A percentile compares a stretch with the other conserved stretches of the same genome.
Conservation (phyloP, 108 stramenopile species). For the Pseudonitzschia multiseries region DNA sequence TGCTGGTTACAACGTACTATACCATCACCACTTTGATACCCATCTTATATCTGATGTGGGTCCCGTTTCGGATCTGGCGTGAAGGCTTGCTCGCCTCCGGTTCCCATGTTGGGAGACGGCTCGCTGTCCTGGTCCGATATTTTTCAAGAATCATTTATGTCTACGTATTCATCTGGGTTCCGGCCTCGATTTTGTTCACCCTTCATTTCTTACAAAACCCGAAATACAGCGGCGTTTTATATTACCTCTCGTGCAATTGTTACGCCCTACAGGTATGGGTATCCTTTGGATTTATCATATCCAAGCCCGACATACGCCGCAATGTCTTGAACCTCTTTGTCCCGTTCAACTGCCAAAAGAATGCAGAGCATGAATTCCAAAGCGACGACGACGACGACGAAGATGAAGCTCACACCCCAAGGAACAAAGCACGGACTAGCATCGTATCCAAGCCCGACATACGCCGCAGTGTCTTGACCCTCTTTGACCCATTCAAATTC, state of each 20-base stretch:
- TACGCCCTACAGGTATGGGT: neutral
- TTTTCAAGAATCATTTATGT: neutral
- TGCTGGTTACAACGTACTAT: neutral
- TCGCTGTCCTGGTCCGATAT: neutral
- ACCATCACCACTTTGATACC: neutral
- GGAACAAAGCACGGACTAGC: too few species aligned
- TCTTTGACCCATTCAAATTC: too few species aligned
- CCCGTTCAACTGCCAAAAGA: too few species aligned
- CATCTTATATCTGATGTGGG: neutral
- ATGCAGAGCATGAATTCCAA: too few species aligned
- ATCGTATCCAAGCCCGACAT: too few species aligned
- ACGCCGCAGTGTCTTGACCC: too few species aligned
- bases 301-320: neutral
- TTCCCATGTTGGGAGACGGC: neutral
- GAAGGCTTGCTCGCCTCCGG: neutral
- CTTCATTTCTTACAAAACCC: neutral
- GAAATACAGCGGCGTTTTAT: neutral
- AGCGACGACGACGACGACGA: too few species aligned
- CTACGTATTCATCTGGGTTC: neutral
- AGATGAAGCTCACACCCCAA: too few species aligned
- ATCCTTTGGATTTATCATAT: neutral
- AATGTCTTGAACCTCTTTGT: neutral
- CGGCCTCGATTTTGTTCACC: neutral
- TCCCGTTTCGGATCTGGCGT: neutral
- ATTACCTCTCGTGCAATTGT: neutral